Percentiles rank a stretch among this genome's conserved stretches.
Evolutionary conservation across 2,329 filamentous ascomycete genomes (phyloP).

Genomic region (Pseudopithomyces maydicus): DNA sequence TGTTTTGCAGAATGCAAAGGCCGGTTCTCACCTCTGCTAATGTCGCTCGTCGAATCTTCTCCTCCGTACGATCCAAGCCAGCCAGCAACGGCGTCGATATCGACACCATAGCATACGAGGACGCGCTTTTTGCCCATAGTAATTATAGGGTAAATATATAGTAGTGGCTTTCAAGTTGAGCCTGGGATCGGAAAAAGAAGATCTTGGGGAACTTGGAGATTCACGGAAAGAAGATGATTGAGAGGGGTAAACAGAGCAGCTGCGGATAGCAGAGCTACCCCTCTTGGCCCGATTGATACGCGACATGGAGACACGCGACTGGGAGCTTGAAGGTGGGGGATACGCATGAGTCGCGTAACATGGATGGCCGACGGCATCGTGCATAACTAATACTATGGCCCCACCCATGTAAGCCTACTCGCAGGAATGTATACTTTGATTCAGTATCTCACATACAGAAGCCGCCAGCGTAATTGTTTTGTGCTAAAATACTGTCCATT

Average conservation of each 20-base stretch:
- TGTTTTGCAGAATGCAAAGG: not conserved
- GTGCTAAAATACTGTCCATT: too few species aligned
- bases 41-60: constrained; percentile 73
- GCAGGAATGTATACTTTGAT: not conserved
- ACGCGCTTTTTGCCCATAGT: constrained; percentile 58
- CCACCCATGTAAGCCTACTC: not conserved
- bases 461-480: too few species aligned
- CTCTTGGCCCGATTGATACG: constrained; percentile 6
- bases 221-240: not conserved
- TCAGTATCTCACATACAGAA: too few species aligned
- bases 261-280: constrained; percentile 8
- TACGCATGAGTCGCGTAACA: not conserved
- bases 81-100: constrained; percentile 74
- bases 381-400: not conserved
- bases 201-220: not conserved
- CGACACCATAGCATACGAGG: constrained; percentile 68
- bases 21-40: constrained; percentile 63
- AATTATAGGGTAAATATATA: not conserved
- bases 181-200: not conserved
- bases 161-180: not conserved
- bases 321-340: constrained; percentile 3
- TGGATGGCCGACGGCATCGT: not conserved
- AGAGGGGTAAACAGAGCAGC: constrained; percentile 1
- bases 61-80: constrained; percentile 79
- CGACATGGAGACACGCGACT: not conserved